Percentiles rank a stretch among this genome's conserved stretches.
These are phyloP conservation scores for Fonsecaea nubica DNA, from an alignment of 2,329 filamentous ascomycete species.

Conservation along the genomic window DNA sequence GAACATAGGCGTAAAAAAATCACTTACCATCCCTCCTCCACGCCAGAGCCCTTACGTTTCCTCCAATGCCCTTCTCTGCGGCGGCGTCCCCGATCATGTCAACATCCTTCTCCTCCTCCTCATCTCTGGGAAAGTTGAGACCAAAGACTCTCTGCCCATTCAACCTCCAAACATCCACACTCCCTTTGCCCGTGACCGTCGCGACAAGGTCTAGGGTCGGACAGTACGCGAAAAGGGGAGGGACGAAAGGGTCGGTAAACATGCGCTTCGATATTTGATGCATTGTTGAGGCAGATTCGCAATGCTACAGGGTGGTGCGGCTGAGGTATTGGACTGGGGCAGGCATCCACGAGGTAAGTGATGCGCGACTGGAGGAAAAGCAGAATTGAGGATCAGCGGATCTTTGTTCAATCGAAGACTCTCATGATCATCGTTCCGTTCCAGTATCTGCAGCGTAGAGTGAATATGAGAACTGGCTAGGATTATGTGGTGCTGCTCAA, in stretches of 20 bases:
- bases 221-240: constrained; percentile 73
- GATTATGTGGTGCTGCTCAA: not conserved
- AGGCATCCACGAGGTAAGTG: not conserved
- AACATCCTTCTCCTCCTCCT: constrained; percentile 47
- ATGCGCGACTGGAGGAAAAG: too few relatives aligned
- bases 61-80: constrained; percentile 44
- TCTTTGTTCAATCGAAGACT: not conserved
- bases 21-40: constrained; percentile 73
- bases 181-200: constrained; percentile 48
- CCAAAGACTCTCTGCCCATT: constrained; percentile 74
- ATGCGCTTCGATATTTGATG: constrained; percentile 49
- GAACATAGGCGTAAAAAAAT: constrained; percentile 11
- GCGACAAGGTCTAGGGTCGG: constrained; percentile 84
- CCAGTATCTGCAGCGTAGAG: not conserved
- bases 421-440: not conserved
- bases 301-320: not conserved
- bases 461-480: not conserved
- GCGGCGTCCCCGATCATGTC: not conserved
- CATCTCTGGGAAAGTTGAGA: constrained; percentile 40
- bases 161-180: constrained; percentile 77
- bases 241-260: constrained; percentile 52
- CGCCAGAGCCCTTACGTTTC: constrained; percentile 47
- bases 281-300: constrained; percentile 20
- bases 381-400: not conserved
- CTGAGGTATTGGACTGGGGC: not conserved